Base-by-base conservation (phyloP, 2,329 filamentous ascomycete genomes). In the Huntiella omanensis region DNA sequence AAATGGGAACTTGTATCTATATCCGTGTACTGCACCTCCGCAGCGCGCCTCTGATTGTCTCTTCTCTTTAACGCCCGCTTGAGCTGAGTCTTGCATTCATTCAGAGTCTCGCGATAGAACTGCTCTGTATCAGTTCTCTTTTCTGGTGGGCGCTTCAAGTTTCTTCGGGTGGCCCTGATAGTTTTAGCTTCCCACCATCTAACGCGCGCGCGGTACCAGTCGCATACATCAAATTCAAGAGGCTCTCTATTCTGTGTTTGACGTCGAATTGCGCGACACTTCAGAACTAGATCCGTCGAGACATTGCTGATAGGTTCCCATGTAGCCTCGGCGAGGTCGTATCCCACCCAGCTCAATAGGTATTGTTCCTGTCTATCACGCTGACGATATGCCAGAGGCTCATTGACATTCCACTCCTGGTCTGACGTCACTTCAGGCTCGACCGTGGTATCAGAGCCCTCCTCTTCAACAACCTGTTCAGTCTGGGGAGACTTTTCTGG, bases 291-390 rank as follows among this genome's bases (percentile, higher is more conserved):
- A 44, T 28, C 34, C 36, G 41, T 38, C 57, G 37, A 58, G 3
- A 75, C 54, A 46, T 71, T 59, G 4, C 62, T 56, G 7, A 55
- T 52, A 0, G 71, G 69, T 52, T 76, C 71, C 71, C 71, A 76
- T 3, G 59, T 60, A 40, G 60, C 60, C n/a, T 59, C 56, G 28
- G 53, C 49, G 0, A 66, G 53, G 1, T 54, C 51, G 40, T 54
- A 64, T 2, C 57, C 58, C 15, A 58, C 54, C 64, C 64, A 66
- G 46, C 59, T 51, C 8, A 65, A 55, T 3, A 66, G 56, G 48
- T 59, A 66, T 39, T 51, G 52, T 2, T 47, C 46, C 16, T 50
- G 41, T 3, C 55, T 58, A 3, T 54, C 49, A 3, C 59, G 48
- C 3, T 53, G 45, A 5, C 58, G 60, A 50, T 75, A 65, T 0